Evolutionary conservation across 169 alveolate genomes (phyloP).

Genomic region (Plasmodium gonderi): DNA sequence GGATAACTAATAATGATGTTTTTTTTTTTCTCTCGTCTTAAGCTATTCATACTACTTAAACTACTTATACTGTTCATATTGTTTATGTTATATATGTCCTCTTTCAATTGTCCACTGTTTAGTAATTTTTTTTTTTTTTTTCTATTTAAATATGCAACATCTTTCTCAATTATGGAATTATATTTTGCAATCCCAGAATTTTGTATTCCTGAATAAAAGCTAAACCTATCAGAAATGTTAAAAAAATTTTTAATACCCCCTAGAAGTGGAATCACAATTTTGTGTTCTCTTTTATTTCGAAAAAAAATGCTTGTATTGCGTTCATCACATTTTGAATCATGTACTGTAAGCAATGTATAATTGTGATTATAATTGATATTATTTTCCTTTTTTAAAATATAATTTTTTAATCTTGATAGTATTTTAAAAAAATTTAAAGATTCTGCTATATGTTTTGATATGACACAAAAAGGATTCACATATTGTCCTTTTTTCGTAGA

Average conservation of each 20-base stretch:
- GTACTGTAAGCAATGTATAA: slow-evolving; percentile 32
- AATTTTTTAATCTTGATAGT: slow-evolving; percentile 5
- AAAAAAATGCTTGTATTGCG: not conserved
- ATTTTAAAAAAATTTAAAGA: slow-evolving; percentile 30
- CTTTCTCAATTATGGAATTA: slow-evolving; percentile 41
- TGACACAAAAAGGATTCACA: not conserved
- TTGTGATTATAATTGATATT: not conserved
- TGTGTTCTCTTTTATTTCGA: slow-evolving; percentile 8
- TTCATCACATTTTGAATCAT: slow-evolving; percentile 19
- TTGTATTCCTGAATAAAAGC: not conserved
- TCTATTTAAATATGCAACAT: slow-evolving; percentile 11
- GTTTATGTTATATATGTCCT: not conserved
- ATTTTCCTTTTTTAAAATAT: slow-evolving; percentile 7
- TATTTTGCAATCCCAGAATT: not conserved
- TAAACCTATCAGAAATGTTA: not conserved
- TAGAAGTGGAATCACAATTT: slow-evolving; percentile 3
- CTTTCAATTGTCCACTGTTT: not conserved
- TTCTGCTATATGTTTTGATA: not conserved
- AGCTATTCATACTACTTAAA: not conserved
- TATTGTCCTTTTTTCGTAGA: not conserved
- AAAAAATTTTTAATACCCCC: slow-evolving; percentile 12
- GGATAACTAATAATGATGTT: slow-evolving; percentile 50
- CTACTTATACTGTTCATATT: not conserved
- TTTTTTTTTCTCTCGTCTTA: slow-evolving; percentile 14
- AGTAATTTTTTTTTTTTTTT: slow-evolving; percentile 11